Evolutionary conservation across 805 yeast species (phyloP).

Genomic region (Yarrowia keelungensis): DNA sequence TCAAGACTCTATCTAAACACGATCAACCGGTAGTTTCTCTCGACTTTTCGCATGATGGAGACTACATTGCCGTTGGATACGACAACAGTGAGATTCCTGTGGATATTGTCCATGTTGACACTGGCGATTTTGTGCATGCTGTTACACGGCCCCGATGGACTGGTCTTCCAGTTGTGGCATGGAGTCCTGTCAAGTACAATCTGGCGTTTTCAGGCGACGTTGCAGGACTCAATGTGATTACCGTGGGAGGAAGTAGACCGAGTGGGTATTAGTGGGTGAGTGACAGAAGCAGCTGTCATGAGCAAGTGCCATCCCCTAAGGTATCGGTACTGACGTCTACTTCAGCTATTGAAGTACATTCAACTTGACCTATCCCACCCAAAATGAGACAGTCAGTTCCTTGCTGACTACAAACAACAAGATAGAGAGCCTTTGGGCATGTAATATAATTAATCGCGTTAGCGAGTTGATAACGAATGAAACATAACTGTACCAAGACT

Average conservation of each 20-base stretch:
- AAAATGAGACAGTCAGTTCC: too few species aligned
- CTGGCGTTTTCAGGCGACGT: conserved; percentile 47
- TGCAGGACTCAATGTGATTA: conserved; percentile 16
- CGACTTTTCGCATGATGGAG: conserved; percentile 57
- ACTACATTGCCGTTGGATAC: conserved; percentile 55
- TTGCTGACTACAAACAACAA: too few species aligned
- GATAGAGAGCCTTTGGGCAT: not conserved
- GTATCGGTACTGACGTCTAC: too few species aligned
- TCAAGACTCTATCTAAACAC: conserved; percentile 50
- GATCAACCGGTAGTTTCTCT: conserved; percentile 54
- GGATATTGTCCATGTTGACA: conserved; percentile 52
- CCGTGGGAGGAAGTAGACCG: conserved; percentile 10
- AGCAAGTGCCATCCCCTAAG: too few species aligned
- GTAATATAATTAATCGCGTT: not conserved
- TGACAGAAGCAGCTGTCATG: too few species aligned
- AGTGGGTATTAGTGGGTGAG: conserved; percentile 7
- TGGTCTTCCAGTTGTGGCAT: conserved; percentile 47
- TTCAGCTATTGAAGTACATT: too few species aligned
- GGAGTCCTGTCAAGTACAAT: conserved; percentile 48
- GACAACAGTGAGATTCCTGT: conserved; percentile 53
- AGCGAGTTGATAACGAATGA: too few species aligned
- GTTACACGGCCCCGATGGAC: conserved; percentile 42
- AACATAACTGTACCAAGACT: too few species aligned
- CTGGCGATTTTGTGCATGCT: conserved; percentile 44
- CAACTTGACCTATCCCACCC: too few species aligned